These are phyloP conservation scores for Psilocybe cyanescens DNA, from an alignment of 768 basidiomycete species.

Conservation along the genomic window DNA sequence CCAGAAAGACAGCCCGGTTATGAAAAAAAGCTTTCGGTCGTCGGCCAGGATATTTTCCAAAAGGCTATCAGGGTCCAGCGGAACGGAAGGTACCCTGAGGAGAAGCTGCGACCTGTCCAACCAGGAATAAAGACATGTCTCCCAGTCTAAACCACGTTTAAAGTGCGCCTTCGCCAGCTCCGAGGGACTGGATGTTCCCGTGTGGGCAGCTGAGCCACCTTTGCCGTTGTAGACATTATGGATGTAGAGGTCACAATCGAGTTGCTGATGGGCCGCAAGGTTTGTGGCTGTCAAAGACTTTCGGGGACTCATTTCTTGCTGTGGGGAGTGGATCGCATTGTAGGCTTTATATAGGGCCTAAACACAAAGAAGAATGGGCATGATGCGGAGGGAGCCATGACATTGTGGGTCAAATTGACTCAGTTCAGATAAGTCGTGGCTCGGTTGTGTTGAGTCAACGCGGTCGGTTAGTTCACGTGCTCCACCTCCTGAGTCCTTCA, in stretches of 20 bases:
- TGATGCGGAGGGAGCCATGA: conserved; percentile 4
- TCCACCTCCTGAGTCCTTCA: neutral
- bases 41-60: conserved; percentile 47
- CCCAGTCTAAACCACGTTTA: conserved; percentile 51
- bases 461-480: neutral
- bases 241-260: conserved; percentile 50
- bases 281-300: conserved; percentile 49
- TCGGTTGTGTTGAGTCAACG: neutral
- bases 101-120: conserved; percentile 44
- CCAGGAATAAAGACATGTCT: conserved; percentile 42
- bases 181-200: conserved; percentile 21
- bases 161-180: conserved; percentile 41
- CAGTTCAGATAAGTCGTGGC: neutral
- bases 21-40: conserved; percentile 47
- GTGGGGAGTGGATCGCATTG: neutral
- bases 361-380: neutral
- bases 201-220: conserved; percentile 5
- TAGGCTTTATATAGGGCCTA: conserved; percentile 7
- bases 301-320: conserved; percentile 27
- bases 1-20: conserved; percentile 45
- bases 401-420: neutral
- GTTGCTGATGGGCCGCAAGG: conserved; percentile 48
- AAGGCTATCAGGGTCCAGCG: conserved; percentile 35
- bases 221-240: conserved; percentile 40
- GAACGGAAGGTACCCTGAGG: conserved; percentile 40